Conservation (phyloP, 495 filamentous ascomycete genomes). For the Trichoderma gamsii region DNA sequence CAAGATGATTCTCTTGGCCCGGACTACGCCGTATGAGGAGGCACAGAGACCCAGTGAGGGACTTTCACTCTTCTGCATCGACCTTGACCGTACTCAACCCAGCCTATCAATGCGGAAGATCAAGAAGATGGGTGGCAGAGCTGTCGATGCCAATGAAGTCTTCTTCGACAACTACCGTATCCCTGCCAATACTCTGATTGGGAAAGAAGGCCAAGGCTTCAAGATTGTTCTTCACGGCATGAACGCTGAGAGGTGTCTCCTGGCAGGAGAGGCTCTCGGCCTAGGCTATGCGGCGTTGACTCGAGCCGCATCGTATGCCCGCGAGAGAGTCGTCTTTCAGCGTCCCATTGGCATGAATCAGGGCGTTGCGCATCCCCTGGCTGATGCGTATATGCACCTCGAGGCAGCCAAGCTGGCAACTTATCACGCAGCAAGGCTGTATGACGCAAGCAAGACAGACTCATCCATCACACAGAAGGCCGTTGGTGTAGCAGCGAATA, state of each 20-base stretch:
- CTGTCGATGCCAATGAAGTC: constrained; percentile 77
- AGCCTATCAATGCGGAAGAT: constrained; percentile 63
- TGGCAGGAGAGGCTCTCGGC: constrained; percentile 72
- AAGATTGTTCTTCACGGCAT: constrained; percentile 74
- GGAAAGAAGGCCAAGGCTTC: constrained; percentile 66
- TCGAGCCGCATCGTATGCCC: constrained; percentile 59
- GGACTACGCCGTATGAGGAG: constrained; percentile 62
- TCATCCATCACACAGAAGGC: constrained; percentile 50
- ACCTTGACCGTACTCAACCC: constrained; percentile 52
- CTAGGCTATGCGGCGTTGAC: constrained; percentile 68
- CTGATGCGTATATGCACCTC: constrained; percentile 68
- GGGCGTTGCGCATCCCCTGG: constrained; percentile 67
- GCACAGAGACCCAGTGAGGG: constrained; percentile 62
- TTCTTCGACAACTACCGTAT: constrained; percentile 73
- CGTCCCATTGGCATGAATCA: constrained; percentile 70
- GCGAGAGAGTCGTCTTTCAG: constrained; percentile 63
- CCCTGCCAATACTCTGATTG: constrained; percentile 55
- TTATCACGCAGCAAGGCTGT: constrained; percentile 70
- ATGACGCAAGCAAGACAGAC: constrained; percentile 55
- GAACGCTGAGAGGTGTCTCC: constrained; percentile 74
- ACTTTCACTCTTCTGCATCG: constrained; percentile 70
- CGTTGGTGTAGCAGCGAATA: constrained; percentile 68
- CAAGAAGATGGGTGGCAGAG: constrained; percentile 74
- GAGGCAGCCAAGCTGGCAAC: constrained; percentile 74
- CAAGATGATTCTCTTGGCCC: constrained; percentile 73